Conservation (phyloP, 306 rosid species). For the Trifolium fragiferum region DNA sequence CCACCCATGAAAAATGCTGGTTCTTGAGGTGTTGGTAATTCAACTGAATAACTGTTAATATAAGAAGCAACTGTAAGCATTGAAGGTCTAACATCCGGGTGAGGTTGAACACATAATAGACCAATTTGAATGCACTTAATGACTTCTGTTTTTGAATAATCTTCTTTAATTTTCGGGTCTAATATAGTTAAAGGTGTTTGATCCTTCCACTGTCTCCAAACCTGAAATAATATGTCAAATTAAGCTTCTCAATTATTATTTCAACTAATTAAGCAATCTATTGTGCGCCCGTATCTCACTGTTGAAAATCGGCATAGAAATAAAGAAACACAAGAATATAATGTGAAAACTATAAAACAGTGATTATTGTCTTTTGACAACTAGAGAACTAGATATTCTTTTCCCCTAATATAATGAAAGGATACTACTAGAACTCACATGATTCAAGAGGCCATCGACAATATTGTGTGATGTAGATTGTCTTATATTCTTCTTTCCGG, state of each 20-base stretch:
- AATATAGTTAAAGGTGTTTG: constrained; percentile 42
- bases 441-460: constrained; percentile 18
- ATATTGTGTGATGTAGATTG: constrained; percentile 5
- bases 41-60: constrained; percentile 42
- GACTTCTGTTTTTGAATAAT: constrained; percentile 42
- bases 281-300: too few species aligned
- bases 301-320: too few species aligned
- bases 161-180: constrained; percentile 37
- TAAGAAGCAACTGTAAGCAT: constrained; percentile 40
- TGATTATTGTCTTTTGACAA: too few species aligned
- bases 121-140: constrained; percentile 52
- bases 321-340: too few species aligned
- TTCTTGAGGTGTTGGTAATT: constrained; percentile 41
- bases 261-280: too few species aligned
- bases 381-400: too few species aligned
- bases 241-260: background rate
- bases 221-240: constrained; percentile 33
- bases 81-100: constrained; percentile 51
- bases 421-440: too few species aligned
- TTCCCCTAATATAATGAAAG: too few species aligned
- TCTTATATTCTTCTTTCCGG: constrained; percentile 39
- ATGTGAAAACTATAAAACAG: too few species aligned
- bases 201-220: constrained; percentile 51
- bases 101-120: constrained; percentile 54
- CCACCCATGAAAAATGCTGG: constrained; percentile 25